Base-by-base conservation (phyloP, 306 rosid genomes). In the Heteromeles arbutifolia region DNA sequence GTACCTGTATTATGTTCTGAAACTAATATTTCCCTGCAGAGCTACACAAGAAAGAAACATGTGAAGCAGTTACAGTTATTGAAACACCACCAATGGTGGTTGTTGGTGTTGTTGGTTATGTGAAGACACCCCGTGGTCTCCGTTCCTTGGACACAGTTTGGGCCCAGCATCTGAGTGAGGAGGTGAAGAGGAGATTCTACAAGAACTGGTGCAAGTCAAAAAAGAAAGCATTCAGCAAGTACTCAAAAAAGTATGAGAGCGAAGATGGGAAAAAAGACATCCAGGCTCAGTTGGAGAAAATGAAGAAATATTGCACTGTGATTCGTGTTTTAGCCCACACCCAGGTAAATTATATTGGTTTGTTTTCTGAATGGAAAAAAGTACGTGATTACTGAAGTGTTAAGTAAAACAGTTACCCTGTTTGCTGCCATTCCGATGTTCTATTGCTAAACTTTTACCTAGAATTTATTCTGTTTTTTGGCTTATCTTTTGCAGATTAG, bases 101-200 rank as follows among this genome's bases (percentile, higher is more conserved):
- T 25, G 86, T 92, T 74, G 97, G 97, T 7, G 87, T 90, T 56
- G 96, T 90, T 62, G 97, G 97, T 26, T 90, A 90, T 77, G 83
- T 90, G 24, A 88, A 84, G 74, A 91, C 93, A 1, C 82, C 93
- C 6, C 87, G 88, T 1, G 97, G 97, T 9, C 88, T 91, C 9
- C 93, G 95, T 59, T 75, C 90, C 0, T 59, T 91, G 73, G 87
- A 76, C 52, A 89, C 92, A 21, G 83, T 91, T 61, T 91, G 97
- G 97, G 97, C 97, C 37, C 95, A 88, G 83, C 93, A 91, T 84
- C 82, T 89, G 29, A 91, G 89, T 59, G 97, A 91, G 81, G 97
- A 91, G 71, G 77, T 88, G 26, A 89, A 43, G 85, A 81, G 95
- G 76, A 77, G 95, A 10, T 91, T 91, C 76, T 91, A 89, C 80